Percentiles rank a stretch among this genome's conserved stretches.
Conservation (phyloP, 2,329 filamentous ascomycete species). For the Colletotrichum melonis region DNA sequence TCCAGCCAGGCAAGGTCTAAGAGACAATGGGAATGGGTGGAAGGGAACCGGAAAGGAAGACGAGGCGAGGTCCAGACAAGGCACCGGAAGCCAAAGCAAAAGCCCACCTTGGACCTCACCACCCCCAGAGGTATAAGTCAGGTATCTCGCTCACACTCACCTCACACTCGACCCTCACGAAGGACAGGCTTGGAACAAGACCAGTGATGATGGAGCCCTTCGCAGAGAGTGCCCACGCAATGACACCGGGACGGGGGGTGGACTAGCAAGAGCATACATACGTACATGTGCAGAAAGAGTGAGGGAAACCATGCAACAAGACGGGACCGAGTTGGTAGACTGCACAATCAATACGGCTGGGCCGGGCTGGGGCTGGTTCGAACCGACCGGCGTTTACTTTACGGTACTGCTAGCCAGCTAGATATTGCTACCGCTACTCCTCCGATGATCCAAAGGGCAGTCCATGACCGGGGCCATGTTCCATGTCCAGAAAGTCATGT, state of each 20-base stretch:
- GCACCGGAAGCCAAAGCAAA: not conserved
- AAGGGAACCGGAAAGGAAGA: not conserved
- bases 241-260: not conserved
- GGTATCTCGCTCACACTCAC: not conserved
- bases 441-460: not conserved
- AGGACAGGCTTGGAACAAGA: slow-evolving; percentile 4
- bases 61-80: not conserved
- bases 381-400: slow-evolving; percentile 1
- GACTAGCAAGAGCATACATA: not conserved
- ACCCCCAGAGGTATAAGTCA: not conserved
- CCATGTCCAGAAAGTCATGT: slow-evolving; percentile 7
- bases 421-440: not conserved
- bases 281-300: slow-evolving; percentile 5
- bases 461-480: slow-evolving; percentile 16
- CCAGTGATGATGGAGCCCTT: not conserved
- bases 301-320: slow-evolving; percentile 5
- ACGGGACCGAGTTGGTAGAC: slow-evolving; percentile 6
- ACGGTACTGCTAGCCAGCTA: slow-evolving; percentile 6
- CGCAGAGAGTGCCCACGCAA: not conserved
- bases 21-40: not conserved
- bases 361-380: not conserved
- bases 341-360: not conserved
- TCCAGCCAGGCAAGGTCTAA: not conserved
- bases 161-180: slow-evolving; percentile 1
- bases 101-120: slow-evolving; percentile 5